Conservation (phyloP, 2,329 filamentous ascomycete species). For the Colletotrichum tamarilloi region DNA sequence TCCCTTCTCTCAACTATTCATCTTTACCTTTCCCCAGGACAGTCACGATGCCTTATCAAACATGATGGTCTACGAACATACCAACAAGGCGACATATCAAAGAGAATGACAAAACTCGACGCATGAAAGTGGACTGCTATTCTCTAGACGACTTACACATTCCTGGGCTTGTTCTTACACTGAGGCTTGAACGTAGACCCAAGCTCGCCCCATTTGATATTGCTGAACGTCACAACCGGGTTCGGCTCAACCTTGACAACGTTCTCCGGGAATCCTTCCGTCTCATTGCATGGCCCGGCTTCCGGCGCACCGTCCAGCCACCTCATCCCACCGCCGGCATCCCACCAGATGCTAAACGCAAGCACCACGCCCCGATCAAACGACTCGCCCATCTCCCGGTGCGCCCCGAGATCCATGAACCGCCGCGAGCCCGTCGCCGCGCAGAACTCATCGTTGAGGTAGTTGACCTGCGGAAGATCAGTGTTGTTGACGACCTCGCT, state of each 20-base stretch:
- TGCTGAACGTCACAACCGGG: constrained; percentile 64
- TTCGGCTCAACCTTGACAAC: constrained; percentile 59
- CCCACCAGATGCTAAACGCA: constrained; percentile 64
- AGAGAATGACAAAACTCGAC: neutral
- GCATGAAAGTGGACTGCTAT: neutral
- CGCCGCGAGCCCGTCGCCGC: constrained; percentile 42
- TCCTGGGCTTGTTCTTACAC: constrained; percentile 28
- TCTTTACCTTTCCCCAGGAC: neutral
- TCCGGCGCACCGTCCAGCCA: constrained; percentile 60
- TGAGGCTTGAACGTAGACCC: constrained; percentile 57
- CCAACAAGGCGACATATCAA: neutral
- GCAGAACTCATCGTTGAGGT: constrained; percentile 50
- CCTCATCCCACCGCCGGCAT: constrained; percentile 60
- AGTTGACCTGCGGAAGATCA: constrained; percentile 46
- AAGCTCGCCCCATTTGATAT: constrained; percentile 71
- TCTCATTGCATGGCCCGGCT: constrained; percentile 63
- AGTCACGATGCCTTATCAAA: no score
- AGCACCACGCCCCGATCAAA: constrained; percentile 61
- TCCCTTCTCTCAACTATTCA: neutral
- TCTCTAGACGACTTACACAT: neutral
- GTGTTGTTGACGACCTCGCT: constrained; percentile 49
- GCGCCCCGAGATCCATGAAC: constrained; percentile 52
- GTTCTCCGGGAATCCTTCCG: constrained; percentile 61
- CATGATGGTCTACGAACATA: neutral
- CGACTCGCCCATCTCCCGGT: constrained; percentile 57